Evolutionary conservation across 768 basidiomycete species (phyloP).

Genomic region (Kwoniella mangroviensis): DNA sequence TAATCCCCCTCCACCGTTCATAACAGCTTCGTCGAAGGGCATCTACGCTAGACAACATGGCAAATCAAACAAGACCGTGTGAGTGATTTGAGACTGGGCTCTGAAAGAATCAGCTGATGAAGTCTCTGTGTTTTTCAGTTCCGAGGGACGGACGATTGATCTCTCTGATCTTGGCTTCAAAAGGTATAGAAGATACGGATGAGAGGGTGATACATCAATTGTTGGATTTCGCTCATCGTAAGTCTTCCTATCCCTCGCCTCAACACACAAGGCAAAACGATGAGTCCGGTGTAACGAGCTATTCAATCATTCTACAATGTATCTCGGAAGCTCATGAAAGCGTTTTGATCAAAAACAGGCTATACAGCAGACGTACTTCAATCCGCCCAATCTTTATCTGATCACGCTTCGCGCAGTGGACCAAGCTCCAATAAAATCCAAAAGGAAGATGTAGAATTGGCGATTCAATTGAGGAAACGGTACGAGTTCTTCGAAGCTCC

Average conservation of each 20-base stretch:
- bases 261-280: no score
- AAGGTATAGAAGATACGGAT: slow-evolving; percentile 60
- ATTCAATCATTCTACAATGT: no score
- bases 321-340: no score
- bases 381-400: slow-evolving; percentile 58
- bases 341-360: slow-evolving; percentile 40
- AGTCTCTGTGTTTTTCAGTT: slow-evolving; percentile 40
- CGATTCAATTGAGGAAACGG: slow-evolving; percentile 58
- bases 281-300: no score
- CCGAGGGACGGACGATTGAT: slow-evolving; percentile 60
- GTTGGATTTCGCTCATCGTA: slow-evolving; percentile 61
- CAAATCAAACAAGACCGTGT: slow-evolving; percentile 25
- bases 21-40: no score
- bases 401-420: slow-evolving; percentile 57
- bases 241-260: slow-evolving; percentile 12
- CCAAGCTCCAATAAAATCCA: slow-evolving; percentile 42
- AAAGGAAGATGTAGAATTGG: slow-evolving; percentile 59
- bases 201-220: slow-evolving; percentile 61
- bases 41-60: slow-evolving; percentile 1
- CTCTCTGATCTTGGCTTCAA: slow-evolving; percentile 59
- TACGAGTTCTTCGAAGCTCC: slow-evolving; percentile 58
- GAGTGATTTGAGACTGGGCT: no score
- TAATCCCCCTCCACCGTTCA: no score
- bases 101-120: no score
- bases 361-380: slow-evolving; percentile 60